Conservation (phyloP, 2,329 filamentous ascomycete genomes). For the Trichoderma guizhouense region DNA sequence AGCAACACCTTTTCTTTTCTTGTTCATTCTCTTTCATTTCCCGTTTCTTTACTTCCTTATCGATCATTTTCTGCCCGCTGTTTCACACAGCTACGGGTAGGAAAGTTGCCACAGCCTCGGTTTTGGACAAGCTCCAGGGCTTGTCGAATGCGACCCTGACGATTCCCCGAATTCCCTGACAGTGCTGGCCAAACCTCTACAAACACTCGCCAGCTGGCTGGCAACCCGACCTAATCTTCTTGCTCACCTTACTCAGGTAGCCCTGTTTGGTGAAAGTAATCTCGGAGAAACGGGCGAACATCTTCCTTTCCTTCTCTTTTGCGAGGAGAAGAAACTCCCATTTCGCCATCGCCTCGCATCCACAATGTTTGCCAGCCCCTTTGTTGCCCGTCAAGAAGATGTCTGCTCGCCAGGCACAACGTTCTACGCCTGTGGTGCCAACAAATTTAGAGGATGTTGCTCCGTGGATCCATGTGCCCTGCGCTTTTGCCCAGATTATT, state of each 20-base stretch:
- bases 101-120: not conserved
- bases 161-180: not conserved
- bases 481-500: conserved; percentile 29
- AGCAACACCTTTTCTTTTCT: not conserved
- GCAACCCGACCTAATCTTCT: not conserved
- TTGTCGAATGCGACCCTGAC: not conserved
- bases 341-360: not conserved
- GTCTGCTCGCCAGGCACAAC: conserved; percentile 30
- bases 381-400: not conserved
- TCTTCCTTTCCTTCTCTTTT: not conserved
- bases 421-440: conserved; percentile 39
- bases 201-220: not conserved
- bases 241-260: not conserved
- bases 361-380: not conserved
- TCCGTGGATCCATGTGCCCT: conserved; percentile 40
- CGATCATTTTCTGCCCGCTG: not conserved
- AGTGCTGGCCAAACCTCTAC: not conserved
- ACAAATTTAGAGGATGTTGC: conserved; percentile 45
- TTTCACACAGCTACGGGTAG: not conserved
- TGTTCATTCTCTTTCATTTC: not conserved
- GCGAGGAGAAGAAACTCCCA: not conserved
- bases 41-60: not conserved
- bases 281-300: not conserved
- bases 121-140: not conserved
- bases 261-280: not conserved